Conservation (phyloP, 1,284 basidiomycete genomes). For the Pholiota adiposa region DNA sequence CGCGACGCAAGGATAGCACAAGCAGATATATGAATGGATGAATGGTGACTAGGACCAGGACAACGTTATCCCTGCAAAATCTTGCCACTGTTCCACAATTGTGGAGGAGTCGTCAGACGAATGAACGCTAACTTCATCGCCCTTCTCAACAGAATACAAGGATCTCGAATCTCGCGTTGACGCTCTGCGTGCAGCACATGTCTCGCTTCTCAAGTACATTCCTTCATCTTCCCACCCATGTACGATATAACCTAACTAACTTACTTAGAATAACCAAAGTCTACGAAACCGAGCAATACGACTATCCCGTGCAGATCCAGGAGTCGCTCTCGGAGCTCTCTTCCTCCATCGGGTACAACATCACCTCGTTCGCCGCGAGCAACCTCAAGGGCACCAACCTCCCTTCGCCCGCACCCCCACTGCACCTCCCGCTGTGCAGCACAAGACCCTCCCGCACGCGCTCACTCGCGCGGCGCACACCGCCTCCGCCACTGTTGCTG, state of each 20-base stretch:
- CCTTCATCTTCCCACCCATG: background rate
- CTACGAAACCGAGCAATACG: conserved; percentile 87
- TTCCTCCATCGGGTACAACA: conserved; percentile 74
- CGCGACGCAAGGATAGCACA: background rate
- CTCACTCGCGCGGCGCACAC: conserved; percentile 81
- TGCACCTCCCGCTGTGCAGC: conserved; percentile 58
- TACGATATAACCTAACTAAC: conserved; percentile 11
- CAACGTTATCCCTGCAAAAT: background rate
- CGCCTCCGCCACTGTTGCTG: conserved; percentile 64
- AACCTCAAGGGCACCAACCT: conserved; percentile 91
- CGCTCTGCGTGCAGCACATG: conserved; percentile 83
- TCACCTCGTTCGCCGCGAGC: conserved; percentile 86
- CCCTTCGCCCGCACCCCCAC: conserved; percentile 71
- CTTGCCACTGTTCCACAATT: background rate
- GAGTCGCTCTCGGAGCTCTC: conserved; percentile 77
- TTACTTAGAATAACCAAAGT: conserved; percentile 76
- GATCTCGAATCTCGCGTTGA: conserved; percentile 95
- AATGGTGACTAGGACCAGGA: background rate
- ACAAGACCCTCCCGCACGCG: conserved; percentile 97
- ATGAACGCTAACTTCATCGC: background rate
- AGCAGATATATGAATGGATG: background rate
- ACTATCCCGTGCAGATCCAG: conserved; percentile 83
- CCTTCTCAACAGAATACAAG: conserved; percentile 79
- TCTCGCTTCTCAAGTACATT: conserved; percentile 77
- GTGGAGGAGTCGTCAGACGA: too few species aligned